Evolutionary conservation across 805 yeast species (phyloP).

Genomic region (Saccharomycopsis sp.): DNA sequence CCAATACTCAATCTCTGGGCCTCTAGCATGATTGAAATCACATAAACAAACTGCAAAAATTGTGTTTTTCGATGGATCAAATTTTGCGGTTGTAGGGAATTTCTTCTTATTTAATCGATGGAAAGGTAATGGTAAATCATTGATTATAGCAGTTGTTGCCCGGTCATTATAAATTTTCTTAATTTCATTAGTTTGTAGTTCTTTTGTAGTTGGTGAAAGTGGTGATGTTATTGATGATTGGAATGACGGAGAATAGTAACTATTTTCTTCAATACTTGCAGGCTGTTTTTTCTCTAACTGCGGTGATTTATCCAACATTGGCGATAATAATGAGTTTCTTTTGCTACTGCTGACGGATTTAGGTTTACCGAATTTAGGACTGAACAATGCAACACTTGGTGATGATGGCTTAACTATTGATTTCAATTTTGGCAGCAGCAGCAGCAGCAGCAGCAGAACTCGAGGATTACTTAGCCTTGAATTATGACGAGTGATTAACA

Average conservation of each 20-base stretch:
- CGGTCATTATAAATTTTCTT: constrained; percentile 10
- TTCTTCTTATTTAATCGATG: constrained; percentile 11
- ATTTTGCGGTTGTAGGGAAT: constrained; percentile 17
- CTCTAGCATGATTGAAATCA: constrained; percentile 87
- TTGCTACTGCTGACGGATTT: constrained; percentile 6
- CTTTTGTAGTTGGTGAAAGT: constrained; percentile 18
- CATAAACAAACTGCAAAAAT: constrained; percentile 84
- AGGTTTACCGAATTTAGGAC: constrained; percentile 12
- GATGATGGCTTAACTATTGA: not conserved
- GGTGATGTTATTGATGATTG: constrained; percentile 2
- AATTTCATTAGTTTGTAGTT: constrained; percentile 11
- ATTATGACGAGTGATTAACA: not conserved
- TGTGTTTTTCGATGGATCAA: constrained; percentile 26
- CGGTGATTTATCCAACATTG: not conserved
- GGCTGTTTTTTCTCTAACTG: not conserved
- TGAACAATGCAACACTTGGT: constrained; percentile 4
- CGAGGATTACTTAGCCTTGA: not conserved
- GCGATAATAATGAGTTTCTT: constrained; percentile 4
- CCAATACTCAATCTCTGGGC: constrained; percentile 96
- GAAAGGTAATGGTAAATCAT: constrained; percentile 16
- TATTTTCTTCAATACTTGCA: not conserved
- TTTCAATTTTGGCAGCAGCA: not conserved
- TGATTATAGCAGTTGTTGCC: constrained; percentile 3
- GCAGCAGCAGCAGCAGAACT: not conserved
- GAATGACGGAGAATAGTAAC: not conserved